Percentiles rank a stretch among this genome's conserved stretches.
Evolutionary conservation across 176 grass and related monocot species (phyloP).

Genomic region (Dactylis glomerata): DNA sequence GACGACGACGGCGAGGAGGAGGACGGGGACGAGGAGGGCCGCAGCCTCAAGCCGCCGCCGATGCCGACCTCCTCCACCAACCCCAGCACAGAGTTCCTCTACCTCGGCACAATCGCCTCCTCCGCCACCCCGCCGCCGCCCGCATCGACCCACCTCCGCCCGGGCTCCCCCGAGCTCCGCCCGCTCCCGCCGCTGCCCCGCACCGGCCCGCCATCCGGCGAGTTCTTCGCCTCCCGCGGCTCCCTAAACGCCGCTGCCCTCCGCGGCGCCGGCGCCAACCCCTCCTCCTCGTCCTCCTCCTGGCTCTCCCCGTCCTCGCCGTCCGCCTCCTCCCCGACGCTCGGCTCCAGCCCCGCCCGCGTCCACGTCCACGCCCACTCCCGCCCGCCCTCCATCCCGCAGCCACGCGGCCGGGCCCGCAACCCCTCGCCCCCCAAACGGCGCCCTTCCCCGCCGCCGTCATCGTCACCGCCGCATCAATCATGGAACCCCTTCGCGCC

Average conservation of each 20-base stretch:
- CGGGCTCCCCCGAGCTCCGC: conserved; percentile 21
- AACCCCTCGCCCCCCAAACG: conserved; percentile 37
- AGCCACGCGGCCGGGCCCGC: conserved; percentile 34
- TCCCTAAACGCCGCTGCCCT: background rate
- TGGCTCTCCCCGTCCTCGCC: conserved; percentile 42
- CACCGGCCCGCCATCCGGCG: background rate
- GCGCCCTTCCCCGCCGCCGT: background rate
- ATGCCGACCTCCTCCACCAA: conserved; percentile 54
- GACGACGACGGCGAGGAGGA: background rate
- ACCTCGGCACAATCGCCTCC: conserved; percentile 51
- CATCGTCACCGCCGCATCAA: background rate
- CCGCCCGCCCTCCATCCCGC: conserved; percentile 37
- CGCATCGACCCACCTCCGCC: background rate
- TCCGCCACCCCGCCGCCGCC: conserved; percentile 1
- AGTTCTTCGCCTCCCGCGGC: conserved; percentile 28
- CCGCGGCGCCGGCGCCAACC: conserved; percentile 1
- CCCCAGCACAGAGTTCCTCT: conserved; percentile 63
- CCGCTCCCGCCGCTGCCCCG: conserved; percentile 8
- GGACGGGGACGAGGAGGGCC: conserved; percentile 37
- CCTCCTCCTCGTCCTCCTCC: conserved; percentile 30
- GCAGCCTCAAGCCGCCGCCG: conserved; percentile 53
- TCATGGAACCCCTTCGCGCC: conserved; percentile 40
- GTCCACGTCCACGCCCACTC: conserved; percentile 26
- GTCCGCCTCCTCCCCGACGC: conserved; percentile 37
- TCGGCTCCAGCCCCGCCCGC: conserved; percentile 44